phyloP scores from a whole-genome alignment of 1,284 basidiomycete genomes.

The Neotropicomus parvogracilis region DNA sequence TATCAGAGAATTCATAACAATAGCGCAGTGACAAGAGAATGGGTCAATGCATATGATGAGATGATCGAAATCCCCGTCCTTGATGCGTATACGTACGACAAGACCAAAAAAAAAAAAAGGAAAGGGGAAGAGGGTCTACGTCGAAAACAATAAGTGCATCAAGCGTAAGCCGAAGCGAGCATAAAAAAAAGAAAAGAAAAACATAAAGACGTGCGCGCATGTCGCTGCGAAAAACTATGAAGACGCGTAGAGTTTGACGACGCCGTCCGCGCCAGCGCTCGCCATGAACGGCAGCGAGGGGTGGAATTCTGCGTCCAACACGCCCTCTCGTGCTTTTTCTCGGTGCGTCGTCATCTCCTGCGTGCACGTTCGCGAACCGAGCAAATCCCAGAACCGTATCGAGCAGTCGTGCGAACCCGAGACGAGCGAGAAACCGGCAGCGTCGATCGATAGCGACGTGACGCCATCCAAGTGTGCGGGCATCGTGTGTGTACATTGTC shows the following conservation, averaged over 20 bases:
- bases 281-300: conserved; percentile 84
- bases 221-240: conserved; percentile 51
- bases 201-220: too few species aligned
- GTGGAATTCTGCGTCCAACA: conserved; percentile 84
- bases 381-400: conserved; percentile 91
- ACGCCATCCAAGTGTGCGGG: conserved; percentile 89
- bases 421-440: conserved; percentile 81
- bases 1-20: conserved; percentile 2
- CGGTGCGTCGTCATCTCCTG: conserved; percentile 90
- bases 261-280: conserved; percentile 92
- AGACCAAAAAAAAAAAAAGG: background rate
- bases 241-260: conserved; percentile 84
- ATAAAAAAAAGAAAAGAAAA: background rate
- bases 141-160: conserved; percentile 2
- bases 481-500: conserved; percentile 85
- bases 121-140: conserved; percentile 2
- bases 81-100: conserved; percentile 26
- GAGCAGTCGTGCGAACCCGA: conserved; percentile 94
- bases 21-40: background rate
- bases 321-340: conserved; percentile 86
- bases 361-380: conserved; percentile 74
- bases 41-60: conserved; percentile 13
- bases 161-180: conserved; percentile 13
- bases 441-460: conserved; percentile 86
- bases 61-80: conserved; percentile 29